Percentiles rank a stretch among this genome's conserved stretches.
Conservation (phyloP, 768 basidiomycete genomes). For the Hemileccinum rubropunctum region DNA sequence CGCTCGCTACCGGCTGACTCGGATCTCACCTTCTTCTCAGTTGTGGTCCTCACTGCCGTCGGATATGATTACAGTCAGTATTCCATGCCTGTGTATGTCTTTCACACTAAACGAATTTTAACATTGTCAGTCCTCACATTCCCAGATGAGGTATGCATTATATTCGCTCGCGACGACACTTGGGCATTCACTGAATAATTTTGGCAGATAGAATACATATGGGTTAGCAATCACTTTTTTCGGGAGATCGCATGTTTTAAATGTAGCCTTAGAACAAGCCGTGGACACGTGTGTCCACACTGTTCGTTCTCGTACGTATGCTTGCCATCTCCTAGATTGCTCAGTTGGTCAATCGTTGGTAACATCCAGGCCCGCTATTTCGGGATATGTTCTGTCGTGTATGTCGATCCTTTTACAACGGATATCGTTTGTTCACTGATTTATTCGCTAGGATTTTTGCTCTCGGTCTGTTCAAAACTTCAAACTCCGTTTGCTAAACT, state of each 20-base stretch:
- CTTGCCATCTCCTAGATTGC: background rate
- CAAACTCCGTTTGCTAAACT: background rate
- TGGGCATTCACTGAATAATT: background rate
- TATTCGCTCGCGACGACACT: background rate
- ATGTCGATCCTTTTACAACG: too few species aligned
- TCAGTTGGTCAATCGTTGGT: too few species aligned
- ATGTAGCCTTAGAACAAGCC: background rate
- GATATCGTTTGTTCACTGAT: too few species aligned
- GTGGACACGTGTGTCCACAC: conserved; percentile 8
- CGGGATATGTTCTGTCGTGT: too few species aligned
- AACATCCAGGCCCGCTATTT: too few species aligned
- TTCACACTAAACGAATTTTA: background rate
- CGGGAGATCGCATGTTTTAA: background rate
- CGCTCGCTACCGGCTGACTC: background rate
- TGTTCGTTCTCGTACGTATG: conserved; percentile 8
- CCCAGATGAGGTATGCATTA: conserved; percentile 2
- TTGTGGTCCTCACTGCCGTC: background rate
- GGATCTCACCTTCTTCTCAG: background rate
- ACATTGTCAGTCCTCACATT: conserved; percentile 7
- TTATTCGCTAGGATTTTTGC: too few species aligned
- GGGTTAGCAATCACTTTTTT: background rate
- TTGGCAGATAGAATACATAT: conserved; percentile 9
- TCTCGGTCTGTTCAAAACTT: background rate
- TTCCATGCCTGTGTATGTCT: background rate
- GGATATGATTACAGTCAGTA: conserved; percentile 12